Evolutionary conservation across 169 alveolate species (phyloP), one percentile per base, ranked within the genome.

Genomic region (Nephromyces sp.): DNA sequence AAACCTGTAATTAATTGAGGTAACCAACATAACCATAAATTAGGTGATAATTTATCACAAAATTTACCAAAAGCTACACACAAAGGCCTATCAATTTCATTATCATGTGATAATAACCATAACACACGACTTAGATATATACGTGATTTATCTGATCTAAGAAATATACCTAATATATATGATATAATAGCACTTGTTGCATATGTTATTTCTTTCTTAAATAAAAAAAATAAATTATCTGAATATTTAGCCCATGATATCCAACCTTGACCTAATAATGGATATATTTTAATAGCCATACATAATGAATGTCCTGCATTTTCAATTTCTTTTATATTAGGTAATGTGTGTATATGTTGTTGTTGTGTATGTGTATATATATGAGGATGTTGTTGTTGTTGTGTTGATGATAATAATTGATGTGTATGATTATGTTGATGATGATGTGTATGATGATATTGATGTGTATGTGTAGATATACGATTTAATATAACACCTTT

Each of bases 1-100:
- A 81, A 66, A 15, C 87, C 87, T 29, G 84, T 81, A 27, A 81
- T 69, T 33, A 81, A 33, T 61, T 81, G 87, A 1, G 87, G 86
- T n/a, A 81, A 69, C 87, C 87, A 81, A 15, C 84, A 82, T 43
- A 81, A 67, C 77, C 75, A 80, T 32, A 66, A 64, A 25, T 32
- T 31, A 15, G 64, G 22, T 32, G 30, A 51, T 66, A 68, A 66
- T 29, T 32, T 5, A 31, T 5, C 66, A 33, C 21, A 52, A 51
- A 21, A 6, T 31, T 21, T 61, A 61, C 29, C 72, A 52, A 25
- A 62, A 72, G 62, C 72, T 29, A 66, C 22, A 27, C 29, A 31
- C 28, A 66, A 29, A 66, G 79, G 79, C 6, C 66, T 21, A 2
- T 24, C 28, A 8, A 62, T 32, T 1, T 51, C 75, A 8, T 5